Percentiles rank a stretch among this genome's conserved stretches.
phyloP scores from a whole-genome alignment of 2,329 filamentous ascomycete species.

The Tolypocladium endophyticum region DNA sequence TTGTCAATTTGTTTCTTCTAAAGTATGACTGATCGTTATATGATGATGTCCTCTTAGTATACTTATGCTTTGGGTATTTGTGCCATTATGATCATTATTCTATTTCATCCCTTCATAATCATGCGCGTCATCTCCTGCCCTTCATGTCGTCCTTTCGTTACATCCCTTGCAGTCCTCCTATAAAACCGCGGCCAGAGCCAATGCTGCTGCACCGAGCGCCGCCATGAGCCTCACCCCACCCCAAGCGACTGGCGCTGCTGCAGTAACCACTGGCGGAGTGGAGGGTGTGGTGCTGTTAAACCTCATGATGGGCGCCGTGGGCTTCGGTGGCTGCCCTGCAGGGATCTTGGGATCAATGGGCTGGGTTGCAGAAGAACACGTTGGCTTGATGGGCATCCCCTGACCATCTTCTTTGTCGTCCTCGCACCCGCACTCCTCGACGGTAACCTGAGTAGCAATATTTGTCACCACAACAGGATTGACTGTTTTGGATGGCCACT shows the following conservation, averaged over 20 bases:
- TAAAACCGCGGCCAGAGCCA: slow-evolving; percentile 1
- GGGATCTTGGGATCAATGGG: neutral
- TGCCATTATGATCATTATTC: neutral
- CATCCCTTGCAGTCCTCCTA: neutral
- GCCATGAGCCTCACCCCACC: neutral
- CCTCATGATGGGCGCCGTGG: neutral
- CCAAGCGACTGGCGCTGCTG: neutral
- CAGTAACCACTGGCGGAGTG: slow-evolving; percentile 3
- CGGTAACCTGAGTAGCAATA: neutral
- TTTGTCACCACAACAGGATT: neutral
- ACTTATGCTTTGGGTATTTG: neutral
- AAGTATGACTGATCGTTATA: neutral
- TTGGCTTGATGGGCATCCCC: neutral
- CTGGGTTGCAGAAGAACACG: neutral
- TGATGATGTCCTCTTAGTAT: neutral
- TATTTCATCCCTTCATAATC: neutral
- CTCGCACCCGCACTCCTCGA: neutral
- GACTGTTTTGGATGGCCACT: slow-evolving; percentile 14
- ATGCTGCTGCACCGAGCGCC: neutral
- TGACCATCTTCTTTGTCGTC: neutral
- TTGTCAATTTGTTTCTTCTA: neutral
- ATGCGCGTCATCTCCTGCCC: too few species aligned
- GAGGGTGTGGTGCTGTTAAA: slow-evolving; percentile 10
- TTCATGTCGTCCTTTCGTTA: neutral
- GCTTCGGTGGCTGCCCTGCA: neutral